Conservation (phyloP, 768 basidiomycete species). For the Phallus indusiatus region DNA sequence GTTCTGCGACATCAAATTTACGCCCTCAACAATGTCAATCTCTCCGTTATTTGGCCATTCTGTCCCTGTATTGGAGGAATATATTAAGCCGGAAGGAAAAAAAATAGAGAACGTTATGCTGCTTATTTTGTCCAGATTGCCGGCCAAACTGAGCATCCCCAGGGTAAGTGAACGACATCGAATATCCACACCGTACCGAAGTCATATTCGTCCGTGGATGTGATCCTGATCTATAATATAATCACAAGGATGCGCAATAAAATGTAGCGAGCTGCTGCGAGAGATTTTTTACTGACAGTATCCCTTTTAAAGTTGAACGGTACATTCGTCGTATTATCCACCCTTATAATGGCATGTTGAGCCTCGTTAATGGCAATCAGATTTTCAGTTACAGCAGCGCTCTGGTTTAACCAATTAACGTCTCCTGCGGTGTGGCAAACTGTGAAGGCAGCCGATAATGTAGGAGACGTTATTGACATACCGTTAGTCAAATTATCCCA, state of each 20-base stretch:
- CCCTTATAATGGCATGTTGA: slow-evolving; percentile 61
- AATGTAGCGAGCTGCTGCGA: too few relatives aligned
- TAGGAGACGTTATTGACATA: slow-evolving; percentile 12
- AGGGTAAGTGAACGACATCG: slow-evolving; percentile 40
- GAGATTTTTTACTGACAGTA: slow-evolving; percentile 26
- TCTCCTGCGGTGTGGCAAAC: too few relatives aligned
- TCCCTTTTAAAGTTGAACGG: slow-evolving; percentile 42
- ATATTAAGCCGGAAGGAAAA: neutral
- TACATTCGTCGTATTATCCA: slow-evolving; percentile 60
- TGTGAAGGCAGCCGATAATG: too few relatives aligned
- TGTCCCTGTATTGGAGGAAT: slow-evolving; percentile 21
- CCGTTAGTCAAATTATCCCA: slow-evolving; percentile 39
- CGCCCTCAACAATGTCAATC: slow-evolving; percentile 53
- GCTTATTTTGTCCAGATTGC: slow-evolving; percentile 31
- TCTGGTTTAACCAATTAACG: slow-evolving; percentile 46
- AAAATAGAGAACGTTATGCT: neutral
- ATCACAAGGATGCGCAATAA: slow-evolving; percentile 1
- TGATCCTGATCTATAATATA: slow-evolving; percentile 32
- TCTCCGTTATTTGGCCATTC: slow-evolving; percentile 41
- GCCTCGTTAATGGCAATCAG: slow-evolving; percentile 52
- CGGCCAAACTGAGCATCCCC: slow-evolving; percentile 50
- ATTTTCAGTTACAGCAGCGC: slow-evolving; percentile 34
- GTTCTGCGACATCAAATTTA: slow-evolving; percentile 42
- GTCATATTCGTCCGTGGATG: slow-evolving; percentile 30
- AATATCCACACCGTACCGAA: slow-evolving; percentile 37